Base-by-base conservation (phyloP, 208 protist genomes). In the Acanthamoeba royreba region DNA sequence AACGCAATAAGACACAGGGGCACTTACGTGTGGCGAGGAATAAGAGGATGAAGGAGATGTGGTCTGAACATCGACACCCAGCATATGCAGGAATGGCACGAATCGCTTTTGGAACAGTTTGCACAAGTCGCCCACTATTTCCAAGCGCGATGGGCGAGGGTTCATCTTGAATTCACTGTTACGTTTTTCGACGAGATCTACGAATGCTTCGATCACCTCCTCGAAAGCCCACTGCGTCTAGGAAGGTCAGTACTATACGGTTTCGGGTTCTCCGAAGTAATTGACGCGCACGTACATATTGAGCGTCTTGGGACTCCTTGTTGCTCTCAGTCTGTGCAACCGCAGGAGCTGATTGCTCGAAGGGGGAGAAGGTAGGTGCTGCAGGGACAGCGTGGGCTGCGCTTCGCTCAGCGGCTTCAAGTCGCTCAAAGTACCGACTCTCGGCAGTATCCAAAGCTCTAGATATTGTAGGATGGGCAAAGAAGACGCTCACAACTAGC, bases 31-130 rank as follows among this genome's bases (percentile, higher is more conserved):
- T n/a, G n/a, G n/a, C n/a, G n/a, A n/a, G n/a, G n/a, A n/a, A n/a
- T n/a, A n/a, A n/a, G n/a, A n/a, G n/a, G n/a, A n/a, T n/a, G n/a
- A n/a, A n/a, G n/a, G n/a, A n/a, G n/a, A n/a, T n/a, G n/a, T n/a
- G n/a, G n/a, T n/a, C n/a, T n/a, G n/a, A 13, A 77, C 35, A 8
- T 69, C 61, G 8, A 92, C 77, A 58, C 87, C 87, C 87, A 92
- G 33, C 87, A 92, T 92, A 35, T 92, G 49, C 49, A 92, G 31
- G 40, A 92, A 92, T 33, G 87, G 87, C 0, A 92, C 43, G 31
- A 92, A 92, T 25, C 35, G 17, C 87, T 92, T 92, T 35, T 58
- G 13, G 46, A 77, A 92, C 38, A 92, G 53, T 52, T 77, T 92
- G n/a, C 22, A 31, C 17, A 92, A 19, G n/a, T 92, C 87, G 22